Evolutionary conservation across 495 filamentous ascomycete genomes (phyloP).

Genomic region (Glutinoglossum americanum): DNA sequence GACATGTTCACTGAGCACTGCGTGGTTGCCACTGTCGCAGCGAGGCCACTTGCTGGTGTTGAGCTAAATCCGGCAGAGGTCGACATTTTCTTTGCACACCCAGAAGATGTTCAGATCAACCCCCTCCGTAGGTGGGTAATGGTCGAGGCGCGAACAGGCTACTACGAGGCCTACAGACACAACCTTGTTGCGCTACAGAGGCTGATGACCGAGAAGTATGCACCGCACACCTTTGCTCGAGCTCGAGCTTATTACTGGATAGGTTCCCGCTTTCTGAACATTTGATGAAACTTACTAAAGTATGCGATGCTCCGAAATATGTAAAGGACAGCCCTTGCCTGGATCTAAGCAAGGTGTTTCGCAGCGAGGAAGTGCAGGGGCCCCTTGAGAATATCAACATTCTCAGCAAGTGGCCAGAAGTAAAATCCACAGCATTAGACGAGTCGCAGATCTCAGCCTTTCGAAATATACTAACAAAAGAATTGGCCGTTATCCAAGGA

Average conservation of each 20-base stretch:
- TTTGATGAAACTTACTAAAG: conserved; percentile 28
- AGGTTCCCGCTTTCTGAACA: conserved; percentile 43
- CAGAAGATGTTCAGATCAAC: conserved; percentile 43
- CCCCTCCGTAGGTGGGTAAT: conserved; percentile 51
- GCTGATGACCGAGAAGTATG: conserved; percentile 36
- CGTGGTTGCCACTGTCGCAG: conserved; percentile 50
- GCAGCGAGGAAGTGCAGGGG: conserved; percentile 1
- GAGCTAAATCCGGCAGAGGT: conserved; percentile 46
- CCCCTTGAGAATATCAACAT: conserved; percentile 21
- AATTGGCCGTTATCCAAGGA: conserved; percentile 65
- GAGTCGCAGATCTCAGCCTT: conserved; percentile 46
- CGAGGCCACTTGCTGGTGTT: conserved; percentile 38
- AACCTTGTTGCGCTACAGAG: conserved; percentile 54
- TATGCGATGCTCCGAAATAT: conserved; percentile 28
- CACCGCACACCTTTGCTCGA: not conserved
- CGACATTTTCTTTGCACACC: conserved; percentile 47
- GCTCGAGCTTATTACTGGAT: not conserved
- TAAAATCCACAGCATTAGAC: conserved; percentile 34
- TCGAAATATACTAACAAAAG: conserved; percentile 45
- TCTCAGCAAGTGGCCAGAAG: conserved; percentile 27
- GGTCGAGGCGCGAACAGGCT: conserved; percentile 49
- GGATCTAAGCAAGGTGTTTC: conserved; percentile 19
- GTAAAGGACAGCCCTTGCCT: conserved; percentile 22
- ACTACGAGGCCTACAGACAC: conserved; percentile 55
- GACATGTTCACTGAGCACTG: conserved; percentile 47